Evolutionary conservation across 73 alveolate species (phyloP).

Genomic region (Durusdinium trenchii): DNA sequence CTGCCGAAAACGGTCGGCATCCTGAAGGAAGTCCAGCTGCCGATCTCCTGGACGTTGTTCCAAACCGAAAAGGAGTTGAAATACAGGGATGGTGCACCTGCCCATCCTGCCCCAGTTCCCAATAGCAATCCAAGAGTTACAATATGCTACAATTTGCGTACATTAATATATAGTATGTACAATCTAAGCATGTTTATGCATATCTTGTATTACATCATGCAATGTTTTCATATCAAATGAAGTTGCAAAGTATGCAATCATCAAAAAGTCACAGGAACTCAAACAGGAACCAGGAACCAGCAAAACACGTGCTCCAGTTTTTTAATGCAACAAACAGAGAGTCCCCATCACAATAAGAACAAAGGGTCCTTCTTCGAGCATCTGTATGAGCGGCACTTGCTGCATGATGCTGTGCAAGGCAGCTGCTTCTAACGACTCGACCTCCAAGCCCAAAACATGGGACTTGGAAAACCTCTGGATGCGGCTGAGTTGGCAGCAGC

Average conservation of each 20-base stretch:
- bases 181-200: no score
- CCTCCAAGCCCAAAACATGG: conserved; percentile 19
- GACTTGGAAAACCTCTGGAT: conserved; percentile 2
- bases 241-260: no score
- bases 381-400: background rate
- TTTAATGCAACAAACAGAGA: no score
- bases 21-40: background rate
- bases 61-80: background rate
- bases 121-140: background rate
- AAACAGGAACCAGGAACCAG: no score
- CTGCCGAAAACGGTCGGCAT: background rate
- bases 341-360: no score
- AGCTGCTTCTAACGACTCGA: background rate
- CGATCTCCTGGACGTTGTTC: conserved; percentile 37
- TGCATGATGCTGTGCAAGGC: background rate
- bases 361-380: conserved; percentile 25
- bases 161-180: no score
- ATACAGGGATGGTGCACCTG: no score
- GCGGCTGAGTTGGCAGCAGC: background rate
- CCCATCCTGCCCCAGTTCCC: no score
- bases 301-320: no score
- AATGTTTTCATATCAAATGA: no score
- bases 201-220: no score
- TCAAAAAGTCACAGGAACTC: no score
- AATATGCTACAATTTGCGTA: background rate